Conservation (phyloP, 768 basidiomycete genomes). For the Leccinum sublutescens region DNA sequence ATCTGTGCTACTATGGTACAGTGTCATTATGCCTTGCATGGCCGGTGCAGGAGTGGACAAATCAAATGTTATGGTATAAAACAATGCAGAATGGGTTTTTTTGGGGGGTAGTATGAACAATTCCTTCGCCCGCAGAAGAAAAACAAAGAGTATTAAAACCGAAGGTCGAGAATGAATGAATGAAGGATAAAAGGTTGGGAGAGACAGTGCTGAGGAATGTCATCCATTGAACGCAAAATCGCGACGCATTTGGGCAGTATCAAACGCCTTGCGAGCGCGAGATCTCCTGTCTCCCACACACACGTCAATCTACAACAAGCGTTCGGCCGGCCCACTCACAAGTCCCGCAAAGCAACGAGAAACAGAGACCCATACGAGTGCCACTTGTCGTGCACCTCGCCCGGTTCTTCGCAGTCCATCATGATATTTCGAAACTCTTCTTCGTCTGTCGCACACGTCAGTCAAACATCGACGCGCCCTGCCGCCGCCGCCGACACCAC, state of each 20-base stretch:
- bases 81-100: slow-evolving; percentile 2
- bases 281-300: neutral
- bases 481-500: neutral
- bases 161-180: neutral
- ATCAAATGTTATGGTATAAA: slow-evolving; percentile 3
- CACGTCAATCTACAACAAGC: neutral
- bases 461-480: neutral
- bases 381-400: slow-evolving; percentile 18
- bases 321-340: slow-evolving; percentile 10
- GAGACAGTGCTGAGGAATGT: neutral
- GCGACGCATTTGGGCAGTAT: slow-evolving; percentile 27
- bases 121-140: neutral
- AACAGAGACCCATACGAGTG: slow-evolving; percentile 19
- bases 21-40: neutral
- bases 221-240: slow-evolving; percentile 34
- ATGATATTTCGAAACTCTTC: slow-evolving; percentile 11
- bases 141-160: neutral
- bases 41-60: neutral
- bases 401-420: slow-evolving; percentile 18
- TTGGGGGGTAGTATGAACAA: slow-evolving; percentile 4
- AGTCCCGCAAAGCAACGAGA: slow-evolving; percentile 15
- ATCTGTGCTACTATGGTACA: slow-evolving; percentile 10
- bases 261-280: slow-evolving; percentile 14
- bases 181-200: neutral
- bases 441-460: slow-evolving; percentile 13